A percentile compares a stretch with the other conserved stretches of the same genome.
phyloP scores from a whole-genome alignment of 2,329 filamentous ascomycete genomes.

The Diaporthe humulicola region DNA sequence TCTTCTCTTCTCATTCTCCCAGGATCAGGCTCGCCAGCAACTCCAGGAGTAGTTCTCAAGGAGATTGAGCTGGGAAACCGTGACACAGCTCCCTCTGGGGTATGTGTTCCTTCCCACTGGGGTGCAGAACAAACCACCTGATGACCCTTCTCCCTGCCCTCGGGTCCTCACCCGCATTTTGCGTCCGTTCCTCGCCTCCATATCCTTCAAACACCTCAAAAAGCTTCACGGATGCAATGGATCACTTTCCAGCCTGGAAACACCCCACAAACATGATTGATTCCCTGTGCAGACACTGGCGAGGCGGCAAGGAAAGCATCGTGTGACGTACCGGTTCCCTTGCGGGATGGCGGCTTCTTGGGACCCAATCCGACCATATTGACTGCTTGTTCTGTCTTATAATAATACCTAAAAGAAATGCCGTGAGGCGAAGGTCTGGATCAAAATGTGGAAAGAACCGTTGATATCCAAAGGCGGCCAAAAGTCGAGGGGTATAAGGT shows the following conservation, averaged over 20 bases:
- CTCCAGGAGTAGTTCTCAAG: not conserved
- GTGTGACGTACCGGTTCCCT: slow-evolving; percentile 51
- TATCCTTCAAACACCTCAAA: not conserved
- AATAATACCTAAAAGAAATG: not conserved
- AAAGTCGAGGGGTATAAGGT: not conserved
- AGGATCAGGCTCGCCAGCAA: not conserved
- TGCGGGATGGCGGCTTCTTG: slow-evolving; percentile 74
- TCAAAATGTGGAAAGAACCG: not conserved
- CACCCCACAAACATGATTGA: not conserved
- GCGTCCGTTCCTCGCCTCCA: not conserved
- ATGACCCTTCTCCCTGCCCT: not conserved
- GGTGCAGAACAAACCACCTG: slow-evolving; percentile 2
- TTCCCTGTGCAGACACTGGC: not conserved
- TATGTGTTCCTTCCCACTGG: slow-evolving; percentile 23
- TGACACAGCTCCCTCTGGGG: not conserved
- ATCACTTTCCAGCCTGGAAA: not conserved
- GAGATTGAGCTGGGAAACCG: not conserved
- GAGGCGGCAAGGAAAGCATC: not conserved
- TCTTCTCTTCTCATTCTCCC: not conserved
- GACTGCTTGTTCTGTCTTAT: slow-evolving; percentile 33
- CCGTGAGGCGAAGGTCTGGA: not conserved
- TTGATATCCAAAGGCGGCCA: slow-evolving; percentile 1
- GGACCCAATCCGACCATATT: slow-evolving; percentile 75
- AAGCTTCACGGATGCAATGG: not conserved
- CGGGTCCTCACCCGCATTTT: not conserved